phyloP scores from a whole-genome alignment of 805 yeast genomes.

The Peterozyma xylosa region DNA sequence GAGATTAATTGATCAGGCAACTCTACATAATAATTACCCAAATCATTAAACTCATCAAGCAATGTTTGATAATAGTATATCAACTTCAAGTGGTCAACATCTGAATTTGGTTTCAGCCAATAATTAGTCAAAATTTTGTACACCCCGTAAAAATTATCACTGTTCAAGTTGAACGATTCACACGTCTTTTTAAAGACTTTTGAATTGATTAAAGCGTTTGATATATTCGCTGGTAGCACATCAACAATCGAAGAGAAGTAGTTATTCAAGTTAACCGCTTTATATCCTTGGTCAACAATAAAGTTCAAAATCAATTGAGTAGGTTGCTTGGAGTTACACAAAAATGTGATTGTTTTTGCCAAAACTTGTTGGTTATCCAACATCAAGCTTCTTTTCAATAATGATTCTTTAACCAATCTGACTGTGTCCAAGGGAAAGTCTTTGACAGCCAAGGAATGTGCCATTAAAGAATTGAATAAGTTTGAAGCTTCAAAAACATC shows the following conservation, averaged over 20 bases:
- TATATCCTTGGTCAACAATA: slow-evolving; percentile 23
- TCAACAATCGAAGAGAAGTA: slow-evolving; percentile 24
- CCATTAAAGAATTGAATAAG: neutral
- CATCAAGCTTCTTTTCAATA: slow-evolving; percentile 18
- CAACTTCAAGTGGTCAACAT: slow-evolving; percentile 13
- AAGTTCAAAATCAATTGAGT: slow-evolving; percentile 14
- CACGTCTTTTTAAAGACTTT: slow-evolving; percentile 21
- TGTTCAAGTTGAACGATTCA: slow-evolving; percentile 24
- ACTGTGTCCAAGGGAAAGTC: slow-evolving; percentile 13
- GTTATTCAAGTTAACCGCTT: slow-evolving; percentile 17
- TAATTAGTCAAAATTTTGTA: slow-evolving; percentile 17
- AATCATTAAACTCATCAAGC: slow-evolving; percentile 24
- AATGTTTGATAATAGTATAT: slow-evolving; percentile 21
- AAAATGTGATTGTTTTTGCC: neutral
- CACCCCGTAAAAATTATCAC: slow-evolving; percentile 27
- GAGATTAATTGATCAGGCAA: slow-evolving; percentile 20
- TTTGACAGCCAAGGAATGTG: slow-evolving; percentile 7
- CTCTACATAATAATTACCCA: slow-evolving; percentile 24
- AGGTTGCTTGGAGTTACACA: neutral
- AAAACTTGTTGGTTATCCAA: slow-evolving; percentile 10
- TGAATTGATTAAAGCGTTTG: slow-evolving; percentile 12
- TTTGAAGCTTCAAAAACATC: neutral
- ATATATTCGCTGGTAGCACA: slow-evolving; percentile 13
- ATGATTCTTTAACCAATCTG: slow-evolving; percentile 19
- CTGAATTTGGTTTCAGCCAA: slow-evolving; percentile 8